phyloP scores from a whole-genome alignment of 768 basidiomycete genomes.

The Suillus occidentalis region DNA sequence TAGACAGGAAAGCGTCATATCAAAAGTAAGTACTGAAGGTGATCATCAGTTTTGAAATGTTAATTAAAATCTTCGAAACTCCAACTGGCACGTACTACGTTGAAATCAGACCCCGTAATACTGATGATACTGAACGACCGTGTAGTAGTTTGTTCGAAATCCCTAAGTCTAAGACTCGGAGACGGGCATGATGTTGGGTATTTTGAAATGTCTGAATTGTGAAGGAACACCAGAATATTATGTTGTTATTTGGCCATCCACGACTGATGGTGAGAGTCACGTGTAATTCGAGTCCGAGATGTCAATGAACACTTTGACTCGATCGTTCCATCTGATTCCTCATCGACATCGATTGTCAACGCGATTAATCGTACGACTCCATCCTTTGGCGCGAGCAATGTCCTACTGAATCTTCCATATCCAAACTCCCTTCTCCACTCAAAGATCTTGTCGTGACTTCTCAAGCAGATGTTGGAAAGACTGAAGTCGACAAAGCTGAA shows the following conservation, averaged over 20 bases:
- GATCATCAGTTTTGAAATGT: not conserved
- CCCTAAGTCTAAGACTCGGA: not conserved
- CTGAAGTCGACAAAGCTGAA: constrained; percentile 62
- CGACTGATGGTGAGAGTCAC: constrained; percentile 20
- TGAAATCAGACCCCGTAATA: not conserved
- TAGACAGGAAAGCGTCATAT: not conserved
- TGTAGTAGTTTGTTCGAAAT: not conserved
- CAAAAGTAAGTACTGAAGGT: not conserved
- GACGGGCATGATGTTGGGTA: not conserved
- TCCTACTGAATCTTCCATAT: constrained; percentile 50
- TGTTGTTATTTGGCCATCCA: no score
- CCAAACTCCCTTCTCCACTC: constrained; percentile 46
- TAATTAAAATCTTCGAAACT: not conserved
- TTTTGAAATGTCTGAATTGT: not conserved
- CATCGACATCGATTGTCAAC: constrained; percentile 28
- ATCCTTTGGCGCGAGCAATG: constrained; percentile 39
- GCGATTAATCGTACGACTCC: not conserved
- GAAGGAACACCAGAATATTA: no score
- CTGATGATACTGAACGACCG: not conserved
- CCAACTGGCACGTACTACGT: not conserved
- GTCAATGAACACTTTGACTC: constrained; percentile 18
- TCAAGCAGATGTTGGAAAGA: constrained; percentile 45
- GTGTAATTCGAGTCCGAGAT: constrained; percentile 22
- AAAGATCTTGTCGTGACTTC: constrained; percentile 55
- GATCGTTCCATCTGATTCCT: constrained; percentile 17